These are phyloP conservation scores for Metschnikowia anglica DNA, from an alignment of 805 yeast genomes.

Conservation along the genomic window DNA sequence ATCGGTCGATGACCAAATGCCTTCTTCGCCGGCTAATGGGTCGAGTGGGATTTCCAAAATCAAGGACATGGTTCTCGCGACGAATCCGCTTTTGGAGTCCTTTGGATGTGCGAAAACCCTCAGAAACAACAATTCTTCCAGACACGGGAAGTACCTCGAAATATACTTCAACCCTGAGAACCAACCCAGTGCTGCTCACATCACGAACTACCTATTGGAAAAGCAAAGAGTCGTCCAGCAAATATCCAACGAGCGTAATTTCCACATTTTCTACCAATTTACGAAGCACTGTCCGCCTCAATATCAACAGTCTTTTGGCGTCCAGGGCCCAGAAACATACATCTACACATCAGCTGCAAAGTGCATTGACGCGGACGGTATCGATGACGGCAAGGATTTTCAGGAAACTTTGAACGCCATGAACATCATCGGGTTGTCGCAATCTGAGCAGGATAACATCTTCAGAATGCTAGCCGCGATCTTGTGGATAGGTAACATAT, in stretches of 20 bases:
- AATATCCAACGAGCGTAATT: slow-evolving; percentile 87
- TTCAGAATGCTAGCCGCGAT: slow-evolving; percentile 82
- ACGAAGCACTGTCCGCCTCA: slow-evolving; percentile 86
- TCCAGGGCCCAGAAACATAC: slow-evolving; percentile 92
- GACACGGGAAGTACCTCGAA: slow-evolving; percentile 93
- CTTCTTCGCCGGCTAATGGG: slow-evolving; percentile 22
- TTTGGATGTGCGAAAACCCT: slow-evolving; percentile 94
- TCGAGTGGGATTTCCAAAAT: slow-evolving; percentile 68
- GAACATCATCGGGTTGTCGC: slow-evolving; percentile 79
- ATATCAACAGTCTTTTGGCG: slow-evolving; percentile 81
- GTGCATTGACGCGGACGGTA: slow-evolving; percentile 81
- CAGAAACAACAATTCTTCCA: slow-evolving; percentile 83
- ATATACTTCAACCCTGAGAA: slow-evolving; percentile 71
- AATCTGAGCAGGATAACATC: slow-evolving; percentile 84
- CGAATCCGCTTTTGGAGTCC: slow-evolving; percentile 87
- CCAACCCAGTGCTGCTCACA: slow-evolving; percentile 93
- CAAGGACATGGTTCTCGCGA: slow-evolving; percentile 96
- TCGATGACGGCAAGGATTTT: slow-evolving; percentile 80
- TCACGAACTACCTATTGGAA: slow-evolving; percentile 90
- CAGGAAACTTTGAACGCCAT: slow-evolving; percentile 81
- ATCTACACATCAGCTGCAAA: slow-evolving; percentile 83
- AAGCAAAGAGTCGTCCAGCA: slow-evolving; percentile 98
- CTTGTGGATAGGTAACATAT: slow-evolving; percentile 91
- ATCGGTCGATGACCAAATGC: slow-evolving; percentile 49
- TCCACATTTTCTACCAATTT: slow-evolving; percentile 95